Base-by-base conservation (phyloP, 1,139 yeast genomes). In the Kluyveromyces sp. region DNA sequence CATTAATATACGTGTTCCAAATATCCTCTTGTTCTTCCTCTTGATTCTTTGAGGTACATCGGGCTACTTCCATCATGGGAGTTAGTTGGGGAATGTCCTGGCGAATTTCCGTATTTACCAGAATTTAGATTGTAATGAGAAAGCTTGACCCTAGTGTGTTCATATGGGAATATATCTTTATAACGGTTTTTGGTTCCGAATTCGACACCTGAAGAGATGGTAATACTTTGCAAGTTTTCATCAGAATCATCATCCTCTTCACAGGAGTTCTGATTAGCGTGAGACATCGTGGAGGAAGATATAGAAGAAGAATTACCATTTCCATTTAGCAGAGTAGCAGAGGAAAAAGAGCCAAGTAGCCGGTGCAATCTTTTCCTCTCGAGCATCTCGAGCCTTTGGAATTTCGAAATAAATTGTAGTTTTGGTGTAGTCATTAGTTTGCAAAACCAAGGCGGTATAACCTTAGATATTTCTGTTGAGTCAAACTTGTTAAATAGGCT, bases 161-260 rank as follows among this genome's bases (percentile, higher is more conserved):
- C 92, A 63, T 78, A 87, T 6, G 94, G 82, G 61, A 84, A 81
- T 40, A 87, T 83, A 60, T 86, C 90, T 57, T 83, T 81, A 67
- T 87, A 87, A 41, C 96, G 66, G 64, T 87, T 87, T 59, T 86
- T 81, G 51, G 70, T 71, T 15, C 95, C 94, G 49, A 75, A 74
- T 61, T 86, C 95, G 45, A 86, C 77, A 2, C 95, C 95, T 29
- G 79, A 77, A 1, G 85, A 81, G 30, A 81, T 69, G 34, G 72
- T 64, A 53, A 75, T 47, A 45, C 50, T 26, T 48, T 53, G 50
- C 51, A 56, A 68, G 41, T 64, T 60, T 2, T 66, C 65, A 29
- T 61, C 59, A 7, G 46, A 39, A 8, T 56, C 58, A 3, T 53
- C 48, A 10, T 55, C 56, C 6, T 52, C 40, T 29, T 49, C 52